Conservation (phyloP, 2,329 filamentous ascomycete genomes). For the Aureobasidium vineae region DNA sequence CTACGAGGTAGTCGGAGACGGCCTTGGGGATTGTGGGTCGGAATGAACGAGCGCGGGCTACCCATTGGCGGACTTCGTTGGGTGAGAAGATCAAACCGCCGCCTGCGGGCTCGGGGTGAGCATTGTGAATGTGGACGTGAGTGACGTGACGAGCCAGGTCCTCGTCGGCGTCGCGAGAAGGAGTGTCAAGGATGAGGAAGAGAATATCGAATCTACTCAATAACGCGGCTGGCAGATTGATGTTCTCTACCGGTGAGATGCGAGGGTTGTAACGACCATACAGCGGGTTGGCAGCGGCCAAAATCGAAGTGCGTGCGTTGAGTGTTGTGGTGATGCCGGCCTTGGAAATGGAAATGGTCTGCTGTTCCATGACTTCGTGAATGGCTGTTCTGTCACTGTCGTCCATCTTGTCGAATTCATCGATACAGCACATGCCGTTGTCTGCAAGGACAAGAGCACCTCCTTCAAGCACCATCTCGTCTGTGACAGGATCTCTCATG, state of each 20-base stretch:
- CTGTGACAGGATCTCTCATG: constrained; percentile 70
- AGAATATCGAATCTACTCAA: constrained; percentile 96
- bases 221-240: constrained; percentile 95
- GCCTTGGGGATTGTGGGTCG: constrained; percentile 79
- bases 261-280: constrained; percentile 98
- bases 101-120: constrained; percentile 71
- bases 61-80: constrained; percentile 91
- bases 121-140: constrained; percentile 95
- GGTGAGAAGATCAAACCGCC: constrained; percentile 79
- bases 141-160: constrained; percentile 94
- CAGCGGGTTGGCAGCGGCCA: constrained; percentile 93
- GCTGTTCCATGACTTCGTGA: constrained; percentile 80
- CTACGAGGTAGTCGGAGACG: constrained; percentile 94
- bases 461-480: constrained; percentile 71
- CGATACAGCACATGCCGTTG: constrained; percentile 74
- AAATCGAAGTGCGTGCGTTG: constrained; percentile 91
- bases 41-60: constrained; percentile 87
- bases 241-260: constrained; percentile 96
- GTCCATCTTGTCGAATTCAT: constrained; percentile 79
- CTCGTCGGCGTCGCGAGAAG: constrained; percentile 82
- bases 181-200: constrained; percentile 94
- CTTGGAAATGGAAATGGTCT: constrained; percentile 75
- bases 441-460: constrained; percentile 72
- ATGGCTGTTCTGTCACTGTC: constrained; percentile 70
- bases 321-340: constrained; percentile 81